Base-by-base conservation (phyloP, 2,329 filamentous ascomycete species). In the Fusarium caatingaense region DNA sequence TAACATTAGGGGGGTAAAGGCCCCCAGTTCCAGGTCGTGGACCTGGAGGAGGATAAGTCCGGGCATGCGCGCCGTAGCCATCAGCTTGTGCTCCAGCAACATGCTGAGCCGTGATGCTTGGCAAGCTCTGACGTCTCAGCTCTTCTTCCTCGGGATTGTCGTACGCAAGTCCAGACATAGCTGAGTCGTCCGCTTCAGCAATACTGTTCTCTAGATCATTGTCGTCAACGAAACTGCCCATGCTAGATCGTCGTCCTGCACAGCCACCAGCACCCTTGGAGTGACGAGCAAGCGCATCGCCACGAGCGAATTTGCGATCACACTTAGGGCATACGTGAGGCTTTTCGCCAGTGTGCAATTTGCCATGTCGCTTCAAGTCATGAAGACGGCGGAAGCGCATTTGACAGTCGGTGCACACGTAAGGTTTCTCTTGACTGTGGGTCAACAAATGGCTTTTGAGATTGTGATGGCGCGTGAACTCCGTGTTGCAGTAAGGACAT, bases 401-500 rank as follows among this genome's bases (percentile, higher is more conserved):
- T 74, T 95, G 89, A 79, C 96, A 99, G n/a, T 93, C 93, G 67
- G 93, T 91, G 78, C 96, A 99, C 28, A 96, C 89, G 77, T 96
- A 99, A 0, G 96, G 96, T 81, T 99, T 99, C 80, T 99, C 96
- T 84, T 99, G 95, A 76, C 94, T 98, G 80, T 98, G 96, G 1
- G 96, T 98, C 78, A 99, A 88, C 60, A 99, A 87, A 82, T 99
- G 96, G 73, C 94, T 98, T 83, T 98, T 99, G 28, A 98, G 87
- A 76, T 99, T 98, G 79, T 98, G 96, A 78, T 98, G 96, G 46
- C 96, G 89, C 28, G 96, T 99, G 74, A 99, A 99, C 76, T 97
- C 96, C 8, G 96, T 98, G 41, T 93, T 89, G 84, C 96, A 99
- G 79, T 97, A 97, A 1, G 93, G 95, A 77, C 96, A 99, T 80